Evolutionary conservation across 345 rosid species (phyloP), one percentile per base, ranked within the genome.

Genomic region (Eucalyptus leucophloia): DNA sequence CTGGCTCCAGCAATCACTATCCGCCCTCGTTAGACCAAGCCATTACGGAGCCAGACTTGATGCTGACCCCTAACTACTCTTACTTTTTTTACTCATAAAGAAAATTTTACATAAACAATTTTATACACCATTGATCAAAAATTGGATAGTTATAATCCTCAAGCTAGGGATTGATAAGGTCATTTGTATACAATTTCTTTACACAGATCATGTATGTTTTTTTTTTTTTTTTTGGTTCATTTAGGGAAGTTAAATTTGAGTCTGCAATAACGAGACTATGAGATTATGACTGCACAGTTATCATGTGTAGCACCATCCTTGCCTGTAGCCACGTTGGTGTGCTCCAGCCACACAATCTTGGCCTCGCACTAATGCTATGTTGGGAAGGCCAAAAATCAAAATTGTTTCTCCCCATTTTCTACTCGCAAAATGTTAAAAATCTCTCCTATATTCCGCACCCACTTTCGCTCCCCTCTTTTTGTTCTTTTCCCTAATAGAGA

Each of bases 1-100:
- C 1, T 53, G 1, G 24, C 58, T 53, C 5, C 1, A 0, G 4
- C 10, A 3, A 53, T 26, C 58, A 53, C 26, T 21, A 53, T 19
- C 9, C 4, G 1, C 56, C 56, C 23, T 53, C 0, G 0, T 53
- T 0, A 0, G 1, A 53, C 26, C 58, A 53, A 8, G 11, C 26
- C 1, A 0, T 53, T 53, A 53, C 0, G 10, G 8, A 72, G 12
- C 12, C 2, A 1, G 5, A 37, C 26, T 1, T 6, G 1, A 37
- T 37, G 26, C 28, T 11, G 1, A 37, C 28, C 47, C 45, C 15
- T 72, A 37, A 19, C 4, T 37, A 24, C 81, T 19, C 45, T 37
- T 37, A 19, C 15, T 72, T 19, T 19, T 69, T 37, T 72, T 5
- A 2, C 12, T 72, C 12, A 18, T n/a, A 65, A 65, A 7, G 77